Percentiles rank a stretch among this genome's conserved stretches.
Evolutionary conservation across 2,329 filamentous ascomycete genomes (phyloP).

Genomic region (Epichloe brachyelytri): DNA sequence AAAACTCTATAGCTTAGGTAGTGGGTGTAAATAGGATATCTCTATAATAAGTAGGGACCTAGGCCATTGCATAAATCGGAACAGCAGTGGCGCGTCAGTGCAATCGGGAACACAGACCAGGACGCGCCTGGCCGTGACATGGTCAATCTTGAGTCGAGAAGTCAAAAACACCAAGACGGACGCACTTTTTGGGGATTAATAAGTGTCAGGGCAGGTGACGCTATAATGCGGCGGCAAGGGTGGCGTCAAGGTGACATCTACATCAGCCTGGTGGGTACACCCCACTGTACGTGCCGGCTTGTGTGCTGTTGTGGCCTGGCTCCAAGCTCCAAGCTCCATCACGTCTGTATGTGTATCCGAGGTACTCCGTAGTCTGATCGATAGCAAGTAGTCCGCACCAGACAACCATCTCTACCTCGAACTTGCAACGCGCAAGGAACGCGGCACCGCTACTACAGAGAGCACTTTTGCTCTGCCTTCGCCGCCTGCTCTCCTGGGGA

Average conservation of each 20-base stretch:
- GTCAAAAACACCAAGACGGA: too few relatives aligned
- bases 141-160: too few relatives aligned
- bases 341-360: too few relatives aligned
- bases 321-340: too few relatives aligned
- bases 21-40: too few relatives aligned
- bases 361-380: background rate
- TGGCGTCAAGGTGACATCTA: background rate
- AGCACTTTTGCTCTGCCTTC: background rate
- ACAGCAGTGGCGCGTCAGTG: too few relatives aligned
- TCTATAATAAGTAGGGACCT: too few relatives aligned
- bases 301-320: too few relatives aligned
- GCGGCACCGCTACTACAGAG: background rate
- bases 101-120: too few relatives aligned
- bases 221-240: background rate
- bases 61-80: too few relatives aligned
- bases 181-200: background rate
- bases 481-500: conserved; percentile 20
- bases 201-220: background rate
- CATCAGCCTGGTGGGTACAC: background rate
- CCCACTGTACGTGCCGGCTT: background rate
- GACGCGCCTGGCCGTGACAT: too few relatives aligned
- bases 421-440: background rate
- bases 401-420: background rate
- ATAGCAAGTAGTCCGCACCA: background rate
- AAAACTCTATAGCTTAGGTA: too few relatives aligned